Conservation (phyloP, 106 monocot genomes). For the Dioscorea zingiberensis region DNA sequence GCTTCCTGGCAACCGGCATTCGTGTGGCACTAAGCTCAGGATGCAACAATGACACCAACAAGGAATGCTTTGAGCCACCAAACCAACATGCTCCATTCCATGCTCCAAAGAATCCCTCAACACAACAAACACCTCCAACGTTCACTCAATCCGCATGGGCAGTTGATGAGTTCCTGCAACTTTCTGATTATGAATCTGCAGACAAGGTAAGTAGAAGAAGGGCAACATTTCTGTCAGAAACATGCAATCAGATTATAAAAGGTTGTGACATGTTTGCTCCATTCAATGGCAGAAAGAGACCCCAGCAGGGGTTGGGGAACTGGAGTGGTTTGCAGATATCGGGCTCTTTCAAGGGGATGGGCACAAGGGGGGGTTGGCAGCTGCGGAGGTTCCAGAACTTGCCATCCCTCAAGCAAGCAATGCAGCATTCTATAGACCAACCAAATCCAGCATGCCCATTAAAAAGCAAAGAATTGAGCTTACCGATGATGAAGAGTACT, state of each 20-base stretch:
- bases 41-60: conserved; percentile 19
- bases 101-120: background rate
- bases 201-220: conserved; percentile 42
- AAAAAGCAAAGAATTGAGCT: conserved; percentile 73
- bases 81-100: conserved; percentile 8
- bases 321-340: conserved; percentile 79
- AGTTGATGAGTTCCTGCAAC: conserved; percentile 84
- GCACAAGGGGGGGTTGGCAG: conserved; percentile 8
- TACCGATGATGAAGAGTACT: conserved; percentile 69
- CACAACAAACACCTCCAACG: conserved; percentile 13
- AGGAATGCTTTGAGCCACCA: conserved; percentile 19
- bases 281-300: conserved; percentile 41
- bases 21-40: conserved; percentile 39
- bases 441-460: conserved; percentile 11
- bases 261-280: background rate
- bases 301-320: conserved; percentile 49
- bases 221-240: background rate
- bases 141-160: conserved; percentile 43
- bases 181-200: conserved; percentile 67
- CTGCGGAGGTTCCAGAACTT: conserved; percentile 71
- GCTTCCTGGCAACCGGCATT: conserved; percentile 83
- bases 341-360: conserved; percentile 41
- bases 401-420: conserved; percentile 15
- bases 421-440: conserved; percentile 23
- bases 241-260: background rate